Conservation (phyloP, 208 protist genomes). For the Leishmania tarentolae region DNA sequence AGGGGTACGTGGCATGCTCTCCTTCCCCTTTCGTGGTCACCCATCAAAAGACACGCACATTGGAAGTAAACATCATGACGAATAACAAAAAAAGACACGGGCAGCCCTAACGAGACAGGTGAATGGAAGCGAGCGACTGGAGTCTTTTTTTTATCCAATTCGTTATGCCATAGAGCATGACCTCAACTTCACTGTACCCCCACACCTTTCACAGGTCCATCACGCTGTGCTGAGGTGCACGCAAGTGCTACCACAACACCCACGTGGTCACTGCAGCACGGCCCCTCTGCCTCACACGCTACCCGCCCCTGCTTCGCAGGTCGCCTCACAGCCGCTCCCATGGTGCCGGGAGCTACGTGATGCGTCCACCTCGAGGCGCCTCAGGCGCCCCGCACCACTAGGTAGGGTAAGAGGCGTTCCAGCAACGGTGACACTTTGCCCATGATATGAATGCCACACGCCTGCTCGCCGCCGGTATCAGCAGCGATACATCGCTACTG, state of each 20-base stretch:
- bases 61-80: too few relatives aligned
- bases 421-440: neutral
- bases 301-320: neutral
- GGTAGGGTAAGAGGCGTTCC: neutral
- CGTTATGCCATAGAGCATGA: neutral
- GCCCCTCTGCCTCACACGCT: neutral
- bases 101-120: neutral
- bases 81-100: neutral
- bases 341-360: neutral
- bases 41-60: neutral
- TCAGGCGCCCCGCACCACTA: neutral
- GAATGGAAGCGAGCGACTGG: neutral
- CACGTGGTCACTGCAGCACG: neutral
- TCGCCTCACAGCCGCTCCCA: neutral
- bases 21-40: neutral
- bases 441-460: neutral
- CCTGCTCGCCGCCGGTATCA: neutral
- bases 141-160: neutral
- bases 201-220: neutral
- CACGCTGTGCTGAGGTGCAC: neutral
- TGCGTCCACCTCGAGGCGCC: neutral
- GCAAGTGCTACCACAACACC: neutral
- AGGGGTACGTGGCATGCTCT: neutral
- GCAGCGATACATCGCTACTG: neutral
- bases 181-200: neutral